Base-by-base conservation (phyloP, 1,139 yeast genomes). In the Martiniozyma asiatica region DNA sequence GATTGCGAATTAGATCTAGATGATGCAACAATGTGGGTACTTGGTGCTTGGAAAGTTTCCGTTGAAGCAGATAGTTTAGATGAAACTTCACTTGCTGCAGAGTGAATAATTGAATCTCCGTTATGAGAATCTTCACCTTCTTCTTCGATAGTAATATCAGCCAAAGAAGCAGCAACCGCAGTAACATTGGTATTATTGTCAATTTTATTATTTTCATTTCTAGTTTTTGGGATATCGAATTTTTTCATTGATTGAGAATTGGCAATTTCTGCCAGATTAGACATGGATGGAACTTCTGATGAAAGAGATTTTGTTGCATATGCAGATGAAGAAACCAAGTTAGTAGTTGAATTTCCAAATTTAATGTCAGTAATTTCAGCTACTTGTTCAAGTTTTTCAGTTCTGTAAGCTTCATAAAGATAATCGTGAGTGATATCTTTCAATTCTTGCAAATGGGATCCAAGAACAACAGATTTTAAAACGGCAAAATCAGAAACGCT, bases 381-480 rank as follows among this genome's bases (percentile, higher is more conserved):
- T n/a, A n/a, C n/a, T n/a, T n/a, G n/a, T n/a, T n/a, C n/a, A 44
- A 73, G 62, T 30, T 68, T 76, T 43, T 69, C 73, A n/a, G 82
- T 74, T 61, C 89, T 69, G 51, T 74, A 78, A 43, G 66, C 64
- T 51, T 78, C 87, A 53, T 78, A 78, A 37, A 77, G 62, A 34
- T 64, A 58, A 35, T 71, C 71, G 45, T 75, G 82, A 6, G 87
- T 77, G 29, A 68, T 56, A 41, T 76, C 84, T 51, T 76, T 77
- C 44, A 78, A 67, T 41, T 78, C 87, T 50, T 77, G 79, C 47
- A 78, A 61, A 52, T 78, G 87, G n/a, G 87, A 77, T 25, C 81
- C 81, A 41, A 78, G 61, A 37, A 78, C 54, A 6, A 76, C 75
- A 36, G 76, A 72, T 51, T 74, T 75, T 50, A 78, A 63, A 33